Percentiles rank a stretch among this genome's conserved stretches.
Evolutionary conservation across 2,329 filamentous ascomycete genomes (phyloP).

Genomic region (Ceratocystis colombiana): DNA sequence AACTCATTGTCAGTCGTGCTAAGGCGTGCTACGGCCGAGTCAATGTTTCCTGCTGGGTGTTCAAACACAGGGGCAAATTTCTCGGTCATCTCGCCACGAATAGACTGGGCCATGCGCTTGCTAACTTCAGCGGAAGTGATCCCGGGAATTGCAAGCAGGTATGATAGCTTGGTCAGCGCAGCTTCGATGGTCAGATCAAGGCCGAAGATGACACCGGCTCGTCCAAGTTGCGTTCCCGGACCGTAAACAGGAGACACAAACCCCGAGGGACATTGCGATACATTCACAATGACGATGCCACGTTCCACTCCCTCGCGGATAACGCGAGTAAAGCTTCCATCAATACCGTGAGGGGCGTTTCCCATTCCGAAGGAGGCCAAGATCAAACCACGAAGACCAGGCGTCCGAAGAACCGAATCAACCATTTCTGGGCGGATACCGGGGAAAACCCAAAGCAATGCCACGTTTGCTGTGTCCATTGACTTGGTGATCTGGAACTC

Average conservation of each 20-base stretch:
- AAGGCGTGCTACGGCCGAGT: conserved; percentile 37
- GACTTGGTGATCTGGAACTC: conserved; percentile 64
- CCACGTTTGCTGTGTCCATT: conserved; percentile 78
- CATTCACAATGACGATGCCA: conserved; percentile 78
- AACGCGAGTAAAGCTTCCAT: conserved; percentile 68
- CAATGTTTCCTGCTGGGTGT: conserved; percentile 52
- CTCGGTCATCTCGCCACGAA: conserved; percentile 80
- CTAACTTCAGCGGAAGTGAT: conserved; percentile 57
- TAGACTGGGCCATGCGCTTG: conserved; percentile 58
- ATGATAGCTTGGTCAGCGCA: conserved; percentile 81
- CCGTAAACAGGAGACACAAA: conserved; percentile 72
- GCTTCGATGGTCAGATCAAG: conserved; percentile 84
- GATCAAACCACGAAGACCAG: conserved; percentile 69
- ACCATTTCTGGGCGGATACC: conserved; percentile 92
- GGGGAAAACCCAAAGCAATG: conserved; percentile 80
- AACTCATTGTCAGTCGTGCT: conserved; percentile 53
- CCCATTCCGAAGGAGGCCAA: conserved; percentile 90
- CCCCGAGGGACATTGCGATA: conserved; percentile 76
- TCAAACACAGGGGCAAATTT: conserved; percentile 62
- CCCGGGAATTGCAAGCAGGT: conserved; percentile 60
- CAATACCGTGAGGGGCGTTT: conserved; percentile 73
- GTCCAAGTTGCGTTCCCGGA: conserved; percentile 64
- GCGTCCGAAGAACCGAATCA: conserved; percentile 66
- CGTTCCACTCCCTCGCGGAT: conserved; percentile 66
- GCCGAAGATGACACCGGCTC: conserved; percentile 79